Evolutionary conservation across 352 stramenopile species (phyloP), one percentile per base, ranked within the genome.

Genomic region (Globisporangium viniferum): DNA sequence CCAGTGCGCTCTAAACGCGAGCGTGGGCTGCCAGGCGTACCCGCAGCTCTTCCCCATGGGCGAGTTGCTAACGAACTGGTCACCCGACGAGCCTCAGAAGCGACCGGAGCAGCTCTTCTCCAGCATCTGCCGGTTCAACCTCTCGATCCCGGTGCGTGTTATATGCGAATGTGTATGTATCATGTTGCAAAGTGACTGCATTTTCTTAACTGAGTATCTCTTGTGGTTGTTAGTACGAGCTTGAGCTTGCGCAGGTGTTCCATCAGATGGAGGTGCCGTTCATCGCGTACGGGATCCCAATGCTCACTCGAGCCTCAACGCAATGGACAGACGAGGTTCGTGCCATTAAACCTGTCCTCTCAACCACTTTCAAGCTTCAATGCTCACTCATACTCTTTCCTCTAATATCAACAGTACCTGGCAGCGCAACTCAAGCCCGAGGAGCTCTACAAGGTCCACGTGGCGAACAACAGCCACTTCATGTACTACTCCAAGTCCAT

Each of bases 261-360:
- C 79, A 94, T 24, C 74, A 94, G 31, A 91, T 90, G 69, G 95
- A 99, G 69, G 80, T 98, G 41, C 97, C 97, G 7, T 99, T 98
- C 76, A 84, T 99, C 18, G 71, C 95, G 5, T 94, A 97, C 63
- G 91, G 93, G 41, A 89, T 98, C 70, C 96, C 96, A 0, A 76
- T 89, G 48, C 86, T 98, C 7, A 76, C 82, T 5, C 66, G 69
- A 14, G 84, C 92, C 0, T 73, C 81, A 0, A 71, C 86, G 60
- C 77, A 82, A 35, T 99, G 97, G 97, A 94, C 86, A 49, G 71
- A 95, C 71, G 80, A 91, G 31, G 72, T 80, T 15, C 31, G 54
- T 61, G 15, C 41, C 2, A 9, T 18, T 6, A 49, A 49, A 18
- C 5, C 41, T 20, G 15, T 49, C 29, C 12, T 6, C 36, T 4